Base-by-base conservation (phyloP, 805 yeast species). In the Saccharomyces kudriavzevii region DNA sequence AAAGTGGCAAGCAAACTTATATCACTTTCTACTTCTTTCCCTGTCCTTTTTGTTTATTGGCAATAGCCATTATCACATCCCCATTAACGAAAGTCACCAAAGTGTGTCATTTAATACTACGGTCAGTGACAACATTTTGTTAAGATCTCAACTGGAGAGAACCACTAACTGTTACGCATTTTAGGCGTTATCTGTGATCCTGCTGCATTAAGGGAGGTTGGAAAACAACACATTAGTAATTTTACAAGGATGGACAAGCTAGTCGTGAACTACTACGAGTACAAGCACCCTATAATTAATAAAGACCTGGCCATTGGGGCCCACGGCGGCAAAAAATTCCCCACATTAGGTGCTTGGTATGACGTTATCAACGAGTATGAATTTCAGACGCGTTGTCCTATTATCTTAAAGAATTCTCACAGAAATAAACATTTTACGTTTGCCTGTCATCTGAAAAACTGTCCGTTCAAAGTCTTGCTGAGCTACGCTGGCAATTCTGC, bases 371-470 rank as follows among this genome's bases (percentile, higher is more conserved):
- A 68, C 50, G 71, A 69, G 48, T 69, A 69, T 47, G 72, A 69
- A 54, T 68, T 63, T 50, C 70, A 69, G 52, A 66, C 71, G 4
- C 49, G 71, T n/a, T 67, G 70, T 46, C 72, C 72, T 1, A 65
- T 68, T 27, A 68, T 69, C 28, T 55, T 69, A 58, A 69, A 69
- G 55, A 69, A 69, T 54, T 68, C 71, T 10, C 72, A 69, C 50
- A 60, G 65, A 46, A 66, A 67, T 52, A 69, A 64, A 49, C 71
- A 69, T 57, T 69, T 66, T 57, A 69, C 72, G 47, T 69, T 66
- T 57, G 70, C 71, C 40, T 69, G 72, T 52, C 70, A 67, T 56
- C 51, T 66, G 49, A 68, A 68, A 52, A 58, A 60, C 52, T 69
- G 72, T 51, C 66, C 69, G 11, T 69, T 69, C 50, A 68, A 65